Conservation (phyloP, 768 basidiomycete species). For the Boletus reticulatus region DNA sequence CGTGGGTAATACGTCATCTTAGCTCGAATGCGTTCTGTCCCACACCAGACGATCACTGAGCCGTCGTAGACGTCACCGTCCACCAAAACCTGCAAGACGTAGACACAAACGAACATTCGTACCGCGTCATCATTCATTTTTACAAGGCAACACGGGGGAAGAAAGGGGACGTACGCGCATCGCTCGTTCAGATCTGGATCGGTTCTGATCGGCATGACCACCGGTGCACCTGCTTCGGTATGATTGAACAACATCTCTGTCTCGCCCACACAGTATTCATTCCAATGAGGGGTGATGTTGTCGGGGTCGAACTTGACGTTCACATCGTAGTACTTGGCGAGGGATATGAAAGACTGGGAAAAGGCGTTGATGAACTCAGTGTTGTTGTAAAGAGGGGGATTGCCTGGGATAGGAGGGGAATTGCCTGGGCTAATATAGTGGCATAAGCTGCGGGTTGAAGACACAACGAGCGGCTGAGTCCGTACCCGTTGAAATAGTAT, state of each 20-base stretch:
- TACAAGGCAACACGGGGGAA: not conserved
- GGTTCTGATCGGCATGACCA: not conserved
- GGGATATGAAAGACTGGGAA: slow-evolving; percentile 23
- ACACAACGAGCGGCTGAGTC: not conserved
- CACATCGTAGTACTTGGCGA: slow-evolving; percentile 21
- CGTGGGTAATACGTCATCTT: no score
- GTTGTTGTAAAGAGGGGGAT: slow-evolving; percentile 20
- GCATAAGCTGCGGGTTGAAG: not conserved
- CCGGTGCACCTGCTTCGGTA: not conserved
- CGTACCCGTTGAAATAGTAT: slow-evolving; percentile 39
- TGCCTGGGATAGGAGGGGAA: not conserved
- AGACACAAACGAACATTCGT: no score
- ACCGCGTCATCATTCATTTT: no score
- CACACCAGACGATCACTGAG: slow-evolving; percentile 1
- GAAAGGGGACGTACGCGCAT: slow-evolving; percentile 13
- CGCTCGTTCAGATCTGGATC: not conserved
- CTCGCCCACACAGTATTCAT: not conserved
- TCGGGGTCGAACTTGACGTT: slow-evolving; percentile 16
- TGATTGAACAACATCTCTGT: slow-evolving; percentile 19
- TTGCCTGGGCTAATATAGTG: not conserved
- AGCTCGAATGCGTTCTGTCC: no score
- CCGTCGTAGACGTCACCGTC: slow-evolving; percentile 4
- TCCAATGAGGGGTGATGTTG: slow-evolving; percentile 18
- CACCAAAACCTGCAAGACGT: slow-evolving; percentile 13
- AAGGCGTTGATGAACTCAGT: slow-evolving; percentile 30